Percentiles rank a stretch among this genome's conserved stretches.
Evolutionary conservation across 768 basidiomycete species (phyloP).

Genomic region (Gloeophyllum trabeum): DNA sequence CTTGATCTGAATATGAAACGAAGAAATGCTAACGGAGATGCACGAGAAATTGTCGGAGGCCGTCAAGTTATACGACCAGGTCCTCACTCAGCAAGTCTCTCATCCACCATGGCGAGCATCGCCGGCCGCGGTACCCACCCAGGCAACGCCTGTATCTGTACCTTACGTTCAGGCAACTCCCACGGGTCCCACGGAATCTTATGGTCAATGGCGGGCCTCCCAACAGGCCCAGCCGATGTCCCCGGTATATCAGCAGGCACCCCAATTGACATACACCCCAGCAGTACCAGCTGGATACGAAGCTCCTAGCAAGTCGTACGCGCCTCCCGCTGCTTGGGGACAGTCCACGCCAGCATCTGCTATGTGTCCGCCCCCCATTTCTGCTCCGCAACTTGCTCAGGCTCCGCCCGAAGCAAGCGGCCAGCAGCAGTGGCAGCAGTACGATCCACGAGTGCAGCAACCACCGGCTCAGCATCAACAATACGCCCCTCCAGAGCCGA

Average conservation of each 20-base stretch:
- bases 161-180: not conserved
- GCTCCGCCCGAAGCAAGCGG: too few relatives aligned
- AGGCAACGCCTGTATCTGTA: not conserved
- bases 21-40: conserved; percentile 88
- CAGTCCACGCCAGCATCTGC: too few relatives aligned
- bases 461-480: not conserved
- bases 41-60: conserved; percentile 89
- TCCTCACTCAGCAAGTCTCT: conserved; percentile 75
- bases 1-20: not conserved
- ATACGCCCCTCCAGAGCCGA: too few relatives aligned
- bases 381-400: too few relatives aligned
- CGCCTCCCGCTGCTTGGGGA: too few relatives aligned
- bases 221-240: not conserved
- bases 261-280: not conserved
- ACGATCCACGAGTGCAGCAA: not conserved
- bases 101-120: conserved; percentile 50
- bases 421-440: not conserved
- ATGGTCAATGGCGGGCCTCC: not conserved
- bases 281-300: not conserved
- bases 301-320: too few relatives aligned
- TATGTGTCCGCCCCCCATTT: too few relatives aligned
- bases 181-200: not conserved
- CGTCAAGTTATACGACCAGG: conserved; percentile 82
- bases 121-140: conserved; percentile 8
- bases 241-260: not conserved